Percentiles rank a stretch among this genome's conserved stretches.
Evolutionary conservation across 1,284 basidiomycete species (phyloP).

Genomic region (Cryptococcus sp.): DNA sequence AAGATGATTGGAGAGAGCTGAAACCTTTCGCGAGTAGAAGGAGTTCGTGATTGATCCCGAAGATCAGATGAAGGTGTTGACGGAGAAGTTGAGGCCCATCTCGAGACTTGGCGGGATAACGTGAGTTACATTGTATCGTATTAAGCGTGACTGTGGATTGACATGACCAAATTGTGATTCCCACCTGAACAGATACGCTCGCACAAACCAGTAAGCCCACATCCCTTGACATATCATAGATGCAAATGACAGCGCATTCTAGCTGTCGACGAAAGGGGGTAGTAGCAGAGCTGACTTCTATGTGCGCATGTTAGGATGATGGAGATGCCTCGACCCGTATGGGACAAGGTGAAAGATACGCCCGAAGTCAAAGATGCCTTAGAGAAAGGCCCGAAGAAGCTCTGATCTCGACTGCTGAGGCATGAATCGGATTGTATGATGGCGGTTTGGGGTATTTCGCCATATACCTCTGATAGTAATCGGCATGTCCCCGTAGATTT

Average conservation of each 20-base stretch:
- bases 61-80: conserved; percentile 38
- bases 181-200: conserved; percentile 34
- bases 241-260: not conserved
- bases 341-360: conserved; percentile 59
- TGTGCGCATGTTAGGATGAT: conserved; percentile 21
- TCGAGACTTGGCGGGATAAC: conserved; percentile 65
- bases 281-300: not conserved
- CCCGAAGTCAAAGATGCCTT: conserved; percentile 28
- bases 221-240: too few relatives aligned
- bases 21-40: conserved; percentile 51
- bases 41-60: conserved; percentile 60
- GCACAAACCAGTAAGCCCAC: conserved; percentile 58
- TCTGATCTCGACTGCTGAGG: not conserved
- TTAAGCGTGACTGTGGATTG: too few relatives aligned
- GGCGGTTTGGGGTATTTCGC: too few relatives aligned
- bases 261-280: not conserved
- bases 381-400: conserved; percentile 1
- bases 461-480: too few relatives aligned
- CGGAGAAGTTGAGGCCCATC: conserved; percentile 62
- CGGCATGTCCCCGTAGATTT: too few relatives aligned
- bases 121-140: conserved; percentile 51
- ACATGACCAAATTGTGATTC: too few relatives aligned
- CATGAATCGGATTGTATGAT: too few relatives aligned
- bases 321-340: conserved; percentile 61
- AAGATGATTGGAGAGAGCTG: too few relatives aligned